A percentile compares a stretch with the other conserved stretches of the same genome.
phyloP scores from a whole-genome alignment of 2,329 filamentous ascomycete genomes.

The Epichloe amarillans region DNA sequence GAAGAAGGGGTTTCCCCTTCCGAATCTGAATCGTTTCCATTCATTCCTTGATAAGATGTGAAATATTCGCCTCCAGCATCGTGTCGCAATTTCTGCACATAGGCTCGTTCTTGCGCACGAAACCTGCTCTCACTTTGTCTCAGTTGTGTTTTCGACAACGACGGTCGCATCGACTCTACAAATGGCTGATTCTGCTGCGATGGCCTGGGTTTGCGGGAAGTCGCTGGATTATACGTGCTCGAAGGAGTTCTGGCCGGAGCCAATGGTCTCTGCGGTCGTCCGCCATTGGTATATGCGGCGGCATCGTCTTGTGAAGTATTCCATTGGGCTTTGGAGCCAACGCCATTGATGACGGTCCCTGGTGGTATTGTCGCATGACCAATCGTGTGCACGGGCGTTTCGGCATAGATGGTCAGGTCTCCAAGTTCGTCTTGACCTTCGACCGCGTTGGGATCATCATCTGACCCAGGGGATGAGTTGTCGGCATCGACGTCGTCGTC shows the following conservation, averaged over 20 bases:
- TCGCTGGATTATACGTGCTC: slow-evolving; percentile 63
- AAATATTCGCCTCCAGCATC: slow-evolving; percentile 55
- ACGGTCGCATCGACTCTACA: slow-evolving; percentile 32
- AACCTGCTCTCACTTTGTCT: slow-evolving; percentile 31
- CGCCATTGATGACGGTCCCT: slow-evolving; percentile 29
- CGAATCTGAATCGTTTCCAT: slow-evolving; percentile 66
- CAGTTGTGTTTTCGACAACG: slow-evolving; percentile 38
- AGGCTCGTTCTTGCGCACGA: slow-evolving; percentile 73
- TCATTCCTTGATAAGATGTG: slow-evolving; percentile 47
- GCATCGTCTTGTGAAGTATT: slow-evolving; percentile 15
- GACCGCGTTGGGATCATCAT: slow-evolving; percentile 29
- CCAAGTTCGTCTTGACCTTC: slow-evolving; percentile 37
- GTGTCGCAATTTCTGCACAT: slow-evolving; percentile 81
- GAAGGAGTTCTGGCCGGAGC: slow-evolving; percentile 62
- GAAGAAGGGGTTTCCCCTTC: slow-evolving; percentile 86
- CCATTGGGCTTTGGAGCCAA: slow-evolving; percentile 26
- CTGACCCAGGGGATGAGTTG: slow-evolving; percentile 15
- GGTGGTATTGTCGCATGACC: slow-evolving; percentile 29
- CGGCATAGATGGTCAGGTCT: slow-evolving; percentile 30
- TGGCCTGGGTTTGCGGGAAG: slow-evolving; percentile 32
- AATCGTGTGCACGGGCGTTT: slow-evolving; percentile 24
- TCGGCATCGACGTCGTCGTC: slow-evolving; percentile 14
- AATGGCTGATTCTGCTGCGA: slow-evolving; percentile 25
- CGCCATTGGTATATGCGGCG: slow-evolving; percentile 17
- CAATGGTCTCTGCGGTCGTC: slow-evolving; percentile 50